Base-by-base conservation (phyloP, 495 filamentous ascomycete species). In the Xylaria cubensis region DNA sequence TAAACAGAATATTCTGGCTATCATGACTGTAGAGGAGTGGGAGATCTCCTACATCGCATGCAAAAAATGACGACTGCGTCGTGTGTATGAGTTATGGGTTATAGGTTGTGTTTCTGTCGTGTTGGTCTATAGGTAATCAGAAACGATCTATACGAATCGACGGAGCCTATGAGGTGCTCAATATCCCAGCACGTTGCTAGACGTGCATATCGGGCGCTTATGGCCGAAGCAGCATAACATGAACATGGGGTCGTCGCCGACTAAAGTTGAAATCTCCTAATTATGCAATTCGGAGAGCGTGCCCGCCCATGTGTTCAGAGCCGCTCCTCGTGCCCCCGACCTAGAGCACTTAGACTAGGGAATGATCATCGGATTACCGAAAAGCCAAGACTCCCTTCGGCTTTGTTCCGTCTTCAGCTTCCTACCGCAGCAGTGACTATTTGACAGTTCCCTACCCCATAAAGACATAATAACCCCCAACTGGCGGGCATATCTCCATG, bases 241-340 rank as follows among this genome's bases (percentile, higher is more conserved):
- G 15, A 34, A 50, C 63, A 41, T 67, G 42, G 44, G 44, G 46
- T 51, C 4, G 19, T 41, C 19, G 32, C n/a, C 26, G 50, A 26
- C 50, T 29, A 19, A 32, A 17, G 34, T 41, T 67, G 36, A 56
- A 67, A 67, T 50, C 36, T 53, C 48, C 44, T 55, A 2, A 34
- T 29, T 10, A 42, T 36, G 12, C 50, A 56, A n/a, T 56, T 42
- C 48, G 48, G 65, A 67, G 26, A 67, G 4, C 65, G 36, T 67
- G 65, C 12, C 46, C 46, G 48, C 12, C 10, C 12, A 44, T 8
- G 39, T n/a, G 5, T 21, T 21, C 7, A 42, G 39, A 64, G 61
- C 61, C 61, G 61, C 61, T 24, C 39, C 12, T 44, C 61, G 17
- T 29, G 21, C 1, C 6, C 34, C 59, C 34, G 59, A 7, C 9